Conservation (phyloP, 208 protist species). For the Trypanosoma cruzi region DNA sequence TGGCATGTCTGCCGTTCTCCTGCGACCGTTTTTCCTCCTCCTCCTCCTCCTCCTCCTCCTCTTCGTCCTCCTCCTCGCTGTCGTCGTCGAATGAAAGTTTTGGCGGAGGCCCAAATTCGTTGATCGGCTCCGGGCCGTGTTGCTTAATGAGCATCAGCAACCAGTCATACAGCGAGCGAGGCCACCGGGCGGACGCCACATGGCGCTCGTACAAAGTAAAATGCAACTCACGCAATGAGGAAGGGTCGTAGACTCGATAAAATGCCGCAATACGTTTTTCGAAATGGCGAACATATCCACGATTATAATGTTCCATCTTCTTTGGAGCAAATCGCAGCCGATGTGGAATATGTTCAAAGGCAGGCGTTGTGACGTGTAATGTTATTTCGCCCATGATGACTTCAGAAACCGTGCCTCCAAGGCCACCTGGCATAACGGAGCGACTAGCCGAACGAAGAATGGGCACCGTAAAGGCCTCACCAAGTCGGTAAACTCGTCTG, state of each 20-base stretch:
- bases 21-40: neutral
- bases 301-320: slow-evolving; percentile 30
- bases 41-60: neutral
- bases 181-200: slow-evolving; percentile 67
- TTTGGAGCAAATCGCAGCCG: slow-evolving; percentile 39
- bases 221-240: slow-evolving; percentile 57
- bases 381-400: slow-evolving; percentile 61
- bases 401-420: neutral
- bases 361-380: slow-evolving; percentile 58
- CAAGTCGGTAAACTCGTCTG: slow-evolving; percentile 44
- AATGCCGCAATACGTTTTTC: slow-evolving; percentile 58
- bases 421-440: slow-evolving; percentile 10
- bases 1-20: neutral
- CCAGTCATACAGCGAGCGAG: slow-evolving; percentile 60
- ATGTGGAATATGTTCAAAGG: slow-evolving; percentile 64
- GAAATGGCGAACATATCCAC: slow-evolving; percentile 69
- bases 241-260: slow-evolving; percentile 46
- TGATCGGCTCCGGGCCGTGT: slow-evolving; percentile 42
- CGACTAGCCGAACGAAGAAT: slow-evolving; percentile 33
- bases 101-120: slow-evolving; percentile 42
- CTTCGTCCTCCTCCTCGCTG: slow-evolving; percentile 16
- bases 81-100: slow-evolving; percentile 50
- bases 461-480: slow-evolving; percentile 60
- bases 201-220: slow-evolving; percentile 82
- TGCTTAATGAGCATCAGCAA: slow-evolving; percentile 53